phyloP scores from a whole-genome alignment of 164 flowering plant genomes.

The Vitis cinerea region DNA sequence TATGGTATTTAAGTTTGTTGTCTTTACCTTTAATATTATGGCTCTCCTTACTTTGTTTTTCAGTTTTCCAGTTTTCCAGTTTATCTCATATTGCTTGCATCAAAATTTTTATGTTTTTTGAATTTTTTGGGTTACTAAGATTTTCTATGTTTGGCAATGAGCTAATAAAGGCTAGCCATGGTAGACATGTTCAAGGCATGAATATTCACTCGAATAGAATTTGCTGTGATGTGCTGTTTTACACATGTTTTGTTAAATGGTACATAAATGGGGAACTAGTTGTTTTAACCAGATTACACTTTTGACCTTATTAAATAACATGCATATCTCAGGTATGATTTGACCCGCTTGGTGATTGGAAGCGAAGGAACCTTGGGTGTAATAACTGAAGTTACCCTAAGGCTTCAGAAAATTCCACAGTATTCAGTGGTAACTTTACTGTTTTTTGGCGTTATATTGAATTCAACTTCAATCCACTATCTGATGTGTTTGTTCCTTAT shows the following conservation, averaged over 20 bases:
- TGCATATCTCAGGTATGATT: constrained; percentile 63
- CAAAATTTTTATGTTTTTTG: too few species aligned
- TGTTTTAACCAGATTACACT: not conserved
- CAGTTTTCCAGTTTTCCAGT: too few species aligned
- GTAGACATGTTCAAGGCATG: too few species aligned
- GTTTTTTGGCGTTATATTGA: not conserved
- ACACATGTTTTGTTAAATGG: not conserved
- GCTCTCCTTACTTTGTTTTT: too few species aligned
- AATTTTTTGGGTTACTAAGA: too few species aligned
- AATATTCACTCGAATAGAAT: too few species aligned
- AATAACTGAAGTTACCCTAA: constrained; percentile 87
- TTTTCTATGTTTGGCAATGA: too few species aligned
- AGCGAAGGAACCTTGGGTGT: constrained; percentile 99
- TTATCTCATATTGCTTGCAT: too few species aligned
- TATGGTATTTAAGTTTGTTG: too few species aligned
- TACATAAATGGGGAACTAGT: not conserved
- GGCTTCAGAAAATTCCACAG: constrained; percentile 89
- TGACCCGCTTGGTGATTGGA: constrained; percentile 93
- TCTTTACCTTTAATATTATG: too few species aligned
- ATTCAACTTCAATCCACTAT: not conserved
- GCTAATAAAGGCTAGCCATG: too few species aligned
- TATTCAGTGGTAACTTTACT: constrained; percentile 73
- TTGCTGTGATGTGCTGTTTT: too few species aligned
- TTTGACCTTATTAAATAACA: constrained; percentile 1
- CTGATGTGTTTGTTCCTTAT: not conserved